Evolutionary conservation across 2,329 filamentous ascomycete species (phyloP).

Genomic region (Cladosporium cucumerinum): DNA sequence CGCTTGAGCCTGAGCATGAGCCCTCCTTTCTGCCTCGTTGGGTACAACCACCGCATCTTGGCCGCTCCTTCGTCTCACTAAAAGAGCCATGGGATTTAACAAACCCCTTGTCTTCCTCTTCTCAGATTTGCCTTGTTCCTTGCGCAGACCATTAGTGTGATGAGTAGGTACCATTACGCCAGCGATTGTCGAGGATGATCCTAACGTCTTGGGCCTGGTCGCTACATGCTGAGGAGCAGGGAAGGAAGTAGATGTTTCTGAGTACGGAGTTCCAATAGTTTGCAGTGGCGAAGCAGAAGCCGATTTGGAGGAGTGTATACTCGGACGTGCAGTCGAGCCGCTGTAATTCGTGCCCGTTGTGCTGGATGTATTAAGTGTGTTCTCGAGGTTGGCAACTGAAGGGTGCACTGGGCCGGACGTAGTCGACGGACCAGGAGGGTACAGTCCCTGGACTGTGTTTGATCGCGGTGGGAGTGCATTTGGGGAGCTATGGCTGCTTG

Average conservation of each 20-base stretch:
- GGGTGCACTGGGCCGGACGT: background rate
- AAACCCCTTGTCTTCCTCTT: slow-evolving; percentile 37
- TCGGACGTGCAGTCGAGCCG: slow-evolving; percentile 26
- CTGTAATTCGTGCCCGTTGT: slow-evolving; percentile 23
- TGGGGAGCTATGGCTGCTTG: slow-evolving; percentile 25
- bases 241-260: slow-evolving; percentile 29
- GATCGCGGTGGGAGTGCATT: slow-evolving; percentile 17
- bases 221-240: slow-evolving; percentile 34
- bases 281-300: slow-evolving; percentile 15
- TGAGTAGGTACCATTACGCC: slow-evolving; percentile 36
- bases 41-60: slow-evolving; percentile 24
- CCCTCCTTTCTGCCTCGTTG: slow-evolving; percentile 23
- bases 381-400: background rate
- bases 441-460: background rate
- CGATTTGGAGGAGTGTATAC: slow-evolving; percentile 22
- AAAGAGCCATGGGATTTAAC: slow-evolving; percentile 59
- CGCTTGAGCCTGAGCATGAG: slow-evolving; percentile 43
- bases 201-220: slow-evolving; percentile 31
- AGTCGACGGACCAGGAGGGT: background rate
- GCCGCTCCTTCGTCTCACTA: slow-evolving; percentile 55
- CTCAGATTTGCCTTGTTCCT: slow-evolving; percentile 42
- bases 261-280: slow-evolving; percentile 34
- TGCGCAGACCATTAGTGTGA: slow-evolving; percentile 25
- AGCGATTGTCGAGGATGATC: slow-evolving; percentile 30
- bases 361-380: slow-evolving; percentile 2